These are phyloP conservation scores for Citrus cavaleriei DNA, from an alignment of 345 rosid species.

Conservation along the genomic window DNA sequence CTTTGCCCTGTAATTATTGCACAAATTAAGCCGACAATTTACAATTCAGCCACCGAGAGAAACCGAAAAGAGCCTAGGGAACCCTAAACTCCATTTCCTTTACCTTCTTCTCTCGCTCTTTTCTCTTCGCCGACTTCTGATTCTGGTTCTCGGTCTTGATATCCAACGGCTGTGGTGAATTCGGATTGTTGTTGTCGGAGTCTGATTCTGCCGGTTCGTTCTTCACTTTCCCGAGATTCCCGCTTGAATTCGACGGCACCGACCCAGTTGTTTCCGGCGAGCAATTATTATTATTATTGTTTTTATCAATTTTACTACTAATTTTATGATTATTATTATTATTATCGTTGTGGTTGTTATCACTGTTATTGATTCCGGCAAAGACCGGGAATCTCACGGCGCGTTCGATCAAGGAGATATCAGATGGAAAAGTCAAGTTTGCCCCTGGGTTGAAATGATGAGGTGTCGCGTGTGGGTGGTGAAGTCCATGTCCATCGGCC, in stretches of 20 bases:
- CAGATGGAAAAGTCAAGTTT: constrained; percentile 31
- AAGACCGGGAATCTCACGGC: constrained; percentile 37
- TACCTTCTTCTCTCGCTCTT: constrained; percentile 57
- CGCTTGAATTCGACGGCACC: constrained; percentile 32
- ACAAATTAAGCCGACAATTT: neutral
- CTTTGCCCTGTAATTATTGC: constrained; percentile 31
- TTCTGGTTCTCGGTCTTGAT: constrained; percentile 31
- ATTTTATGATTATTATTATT: neutral
- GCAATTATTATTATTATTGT: neutral
- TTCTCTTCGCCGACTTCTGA: constrained; percentile 38
- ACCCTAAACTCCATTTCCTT: neutral
- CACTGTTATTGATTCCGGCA: constrained; percentile 8
- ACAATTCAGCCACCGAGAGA: neutral
- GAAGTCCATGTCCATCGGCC: neutral
- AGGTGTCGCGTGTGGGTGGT: neutral
- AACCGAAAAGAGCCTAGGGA: neutral
- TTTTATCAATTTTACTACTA: neutral
- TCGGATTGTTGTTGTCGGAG: constrained; percentile 26
- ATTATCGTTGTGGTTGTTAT: constrained; percentile 2
- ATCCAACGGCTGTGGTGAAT: constrained; percentile 13
- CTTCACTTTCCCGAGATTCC: constrained; percentile 39
- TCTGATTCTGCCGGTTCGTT: constrained; percentile 38
- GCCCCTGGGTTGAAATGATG: constrained; percentile 2
- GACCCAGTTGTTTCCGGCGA: constrained; percentile 26
- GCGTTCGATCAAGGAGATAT: constrained; percentile 28